A percentile compares a stretch with the other conserved stretches of the same genome.
phyloP scores from a whole-genome alignment of 2,329 filamentous ascomycete species.

The Aureobasidium namibiae region DNA sequence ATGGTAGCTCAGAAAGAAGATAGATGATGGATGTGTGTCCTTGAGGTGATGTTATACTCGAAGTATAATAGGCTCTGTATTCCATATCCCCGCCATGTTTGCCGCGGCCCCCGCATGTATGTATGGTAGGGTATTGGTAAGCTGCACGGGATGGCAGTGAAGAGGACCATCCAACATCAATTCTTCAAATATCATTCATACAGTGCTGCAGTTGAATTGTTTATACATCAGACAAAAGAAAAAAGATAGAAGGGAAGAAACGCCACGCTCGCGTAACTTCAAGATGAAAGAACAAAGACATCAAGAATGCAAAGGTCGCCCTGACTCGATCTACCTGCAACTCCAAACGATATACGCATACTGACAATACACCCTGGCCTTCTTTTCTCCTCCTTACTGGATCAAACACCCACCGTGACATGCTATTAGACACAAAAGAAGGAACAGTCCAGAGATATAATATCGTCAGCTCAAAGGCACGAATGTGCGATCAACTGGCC shows the following conservation, averaged over 20 bases:
- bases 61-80: neutral
- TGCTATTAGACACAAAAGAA: neutral
- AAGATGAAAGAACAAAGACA: neutral
- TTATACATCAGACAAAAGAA: neutral
- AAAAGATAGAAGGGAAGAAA: neutral
- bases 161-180: neutral
- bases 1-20: neutral
- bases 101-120: neutral
- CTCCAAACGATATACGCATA: neutral
- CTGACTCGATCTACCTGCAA: neutral
- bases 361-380: neutral
- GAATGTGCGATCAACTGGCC: slow-evolving; percentile 25
- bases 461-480: neutral
- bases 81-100: neutral
- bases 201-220: neutral
- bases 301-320: neutral
- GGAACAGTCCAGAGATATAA: neutral
- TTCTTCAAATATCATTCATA: neutral
- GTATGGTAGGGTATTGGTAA: neutral
- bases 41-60: neutral
- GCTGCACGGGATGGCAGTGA: neutral
- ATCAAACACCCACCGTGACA: neutral
- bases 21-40: neutral
- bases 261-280: neutral
- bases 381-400: neutral